These are phyloP conservation scores for Angophora floribunda DNA, from an alignment of 345 rosid genomes.

Conservation along the genomic window DNA sequence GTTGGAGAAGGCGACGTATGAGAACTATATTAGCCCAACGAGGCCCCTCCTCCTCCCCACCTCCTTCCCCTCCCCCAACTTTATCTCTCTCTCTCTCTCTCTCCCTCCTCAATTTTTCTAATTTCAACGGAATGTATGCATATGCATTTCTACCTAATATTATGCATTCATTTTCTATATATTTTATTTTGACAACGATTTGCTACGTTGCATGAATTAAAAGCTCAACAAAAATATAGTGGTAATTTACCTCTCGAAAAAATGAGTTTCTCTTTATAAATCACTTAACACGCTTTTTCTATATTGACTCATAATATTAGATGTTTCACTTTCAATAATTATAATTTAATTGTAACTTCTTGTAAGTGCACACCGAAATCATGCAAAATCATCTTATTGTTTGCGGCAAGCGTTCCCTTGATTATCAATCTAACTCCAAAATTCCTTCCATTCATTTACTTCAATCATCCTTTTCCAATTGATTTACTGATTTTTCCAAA, in stretches of 20 bases:
- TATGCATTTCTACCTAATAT: not conserved
- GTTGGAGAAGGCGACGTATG: constrained; percentile 8
- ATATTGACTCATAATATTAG: too few species aligned
- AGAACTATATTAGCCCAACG: constrained; percentile 4
- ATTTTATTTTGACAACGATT: not conserved
- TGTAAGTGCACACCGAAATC: not conserved
- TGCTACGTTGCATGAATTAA: not conserved
- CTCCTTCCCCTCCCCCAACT: not conserved
- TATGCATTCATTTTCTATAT: too few species aligned
- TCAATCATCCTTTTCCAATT: not conserved
- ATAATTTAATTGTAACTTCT: too few species aligned
- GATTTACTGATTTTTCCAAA: not conserved
- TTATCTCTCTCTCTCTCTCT: not conserved
- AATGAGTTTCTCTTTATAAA: too few species aligned
- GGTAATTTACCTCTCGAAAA: not conserved
- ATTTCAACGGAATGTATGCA: not conserved
- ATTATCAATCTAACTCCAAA: not conserved
- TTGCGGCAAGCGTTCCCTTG: not conserved
- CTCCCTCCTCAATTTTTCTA: not conserved
- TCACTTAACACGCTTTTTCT: fast-evolving
- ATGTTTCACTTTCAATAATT: too few species aligned
- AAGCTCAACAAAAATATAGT: not conserved
- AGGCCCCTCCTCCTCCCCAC: not conserved
- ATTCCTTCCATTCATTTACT: too few species aligned
- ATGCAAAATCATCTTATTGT: not conserved